Percentiles rank a stretch among this genome's conserved stretches.
phyloP scores from a whole-genome alignment of 257 asterid species.

The Nyctanthes arbortristis region DNA sequence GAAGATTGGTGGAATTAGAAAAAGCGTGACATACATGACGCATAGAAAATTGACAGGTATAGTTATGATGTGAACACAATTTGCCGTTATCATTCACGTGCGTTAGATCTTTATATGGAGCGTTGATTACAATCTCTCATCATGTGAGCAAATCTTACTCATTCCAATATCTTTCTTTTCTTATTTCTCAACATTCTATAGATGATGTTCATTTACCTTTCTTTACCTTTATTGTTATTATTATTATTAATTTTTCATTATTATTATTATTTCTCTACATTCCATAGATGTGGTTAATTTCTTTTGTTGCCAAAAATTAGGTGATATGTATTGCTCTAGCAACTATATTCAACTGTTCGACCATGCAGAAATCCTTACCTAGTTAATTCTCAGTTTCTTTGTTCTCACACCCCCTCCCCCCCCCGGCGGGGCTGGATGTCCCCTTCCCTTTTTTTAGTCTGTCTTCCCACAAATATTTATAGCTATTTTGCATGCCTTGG shows the following conservation, averaged over 20 bases:
- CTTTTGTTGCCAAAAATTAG: not conserved
- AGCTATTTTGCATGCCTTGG: not conserved
- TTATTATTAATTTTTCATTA: too few relatives aligned
- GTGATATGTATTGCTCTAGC: not conserved
- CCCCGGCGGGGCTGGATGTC: too few relatives aligned
- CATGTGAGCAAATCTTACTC: not conserved
- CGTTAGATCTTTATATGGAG: not conserved
- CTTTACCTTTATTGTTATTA: too few relatives aligned
- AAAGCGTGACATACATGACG: too few relatives aligned
- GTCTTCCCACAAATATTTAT: not conserved
- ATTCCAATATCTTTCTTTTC: not conserved
- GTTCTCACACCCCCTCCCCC: too few relatives aligned
- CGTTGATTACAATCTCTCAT: not conserved
- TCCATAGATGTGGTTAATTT: not conserved
- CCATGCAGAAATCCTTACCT: not conserved
- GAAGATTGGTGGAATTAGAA: too few relatives aligned
- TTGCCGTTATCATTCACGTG: not conserved
- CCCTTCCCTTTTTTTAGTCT: not conserved
- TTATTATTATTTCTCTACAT: not conserved
- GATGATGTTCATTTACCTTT: not conserved
- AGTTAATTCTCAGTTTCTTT: not conserved
- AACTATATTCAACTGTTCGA: not conserved
- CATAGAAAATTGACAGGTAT: too few relatives aligned
- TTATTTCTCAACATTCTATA: not conserved
- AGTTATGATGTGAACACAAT: not conserved